Base-by-base conservation (phyloP, 805 yeast species). In the Middelhovenomyces tepae region DNA sequence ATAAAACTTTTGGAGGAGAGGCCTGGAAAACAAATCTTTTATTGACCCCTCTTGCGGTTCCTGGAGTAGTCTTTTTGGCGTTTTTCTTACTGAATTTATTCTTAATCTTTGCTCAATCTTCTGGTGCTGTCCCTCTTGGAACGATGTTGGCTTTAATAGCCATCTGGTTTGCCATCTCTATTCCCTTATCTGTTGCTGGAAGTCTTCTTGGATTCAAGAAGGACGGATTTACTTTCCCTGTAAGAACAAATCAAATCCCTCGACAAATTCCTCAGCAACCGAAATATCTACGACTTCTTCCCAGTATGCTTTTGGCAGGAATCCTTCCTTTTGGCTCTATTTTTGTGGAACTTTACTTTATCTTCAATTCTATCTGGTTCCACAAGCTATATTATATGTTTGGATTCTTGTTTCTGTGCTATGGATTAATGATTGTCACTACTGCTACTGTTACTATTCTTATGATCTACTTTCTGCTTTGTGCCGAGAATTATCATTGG, bases 371-470 rank as follows among this genome's bases (percentile, higher is more conserved):
- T 20, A 61, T 91, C 45, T 89, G 98, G 98, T 84, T 82, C 60
- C 86, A 83, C 68, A 73, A 83, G 56, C 78, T 87, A 44, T 91
- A 74, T 67, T 91, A 87, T 69, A 89, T 91, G 97, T 91, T 91
- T 67, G 98, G 97, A 8, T 91, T 89, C 69, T 64, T 89, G 46
- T 83, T 87, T 58, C 76, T 87, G 62, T 86, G 95, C 48, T 77
- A 83, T 54, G 43, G 78, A n/a, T 66, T 87, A 52, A 80, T 85
- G 84, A 64, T 83, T 8, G 48, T 80, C 47, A 86, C 95, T 4
- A 79, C 94, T 9, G 67, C 80, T 9, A 66, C 87, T 39, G 85
- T 86, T 19, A 78, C 95, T 0, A 64, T 86, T 15, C 65, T 89
- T 50, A 70, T 85, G 57, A 73, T 80, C 17, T 91, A 91, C 58